Conservation (phyloP, 2,329 filamentous ascomycete genomes). For the Incumbomyces delicatus region DNA sequence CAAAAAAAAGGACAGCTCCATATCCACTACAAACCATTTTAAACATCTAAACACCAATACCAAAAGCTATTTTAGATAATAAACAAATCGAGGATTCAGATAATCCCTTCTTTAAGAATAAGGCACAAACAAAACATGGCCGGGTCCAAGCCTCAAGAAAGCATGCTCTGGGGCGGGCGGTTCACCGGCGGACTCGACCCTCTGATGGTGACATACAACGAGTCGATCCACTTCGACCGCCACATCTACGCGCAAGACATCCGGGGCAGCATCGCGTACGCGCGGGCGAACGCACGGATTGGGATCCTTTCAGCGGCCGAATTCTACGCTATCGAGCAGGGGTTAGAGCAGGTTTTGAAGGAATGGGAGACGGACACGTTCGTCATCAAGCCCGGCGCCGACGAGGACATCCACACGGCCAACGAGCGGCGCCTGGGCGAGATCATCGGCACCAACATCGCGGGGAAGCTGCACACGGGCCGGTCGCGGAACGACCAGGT, state of each 20-base stretch:
- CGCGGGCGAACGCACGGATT: slow-evolving; percentile 64
- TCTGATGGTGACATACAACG: slow-evolving; percentile 79
- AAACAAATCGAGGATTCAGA: no score
- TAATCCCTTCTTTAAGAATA: no score
- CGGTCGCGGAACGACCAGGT: slow-evolving; percentile 86
- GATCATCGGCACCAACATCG: slow-evolving; percentile 71
- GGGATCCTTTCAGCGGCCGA: slow-evolving; percentile 65
- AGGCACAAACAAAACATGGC: background rate
- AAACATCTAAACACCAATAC: no score
- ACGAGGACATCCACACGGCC: slow-evolving; percentile 54
- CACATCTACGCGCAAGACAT: slow-evolving; percentile 73
- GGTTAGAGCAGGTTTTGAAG: slow-evolving; percentile 48
- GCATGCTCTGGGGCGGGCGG: slow-evolving; percentile 23
- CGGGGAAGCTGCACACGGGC: slow-evolving; percentile 81
- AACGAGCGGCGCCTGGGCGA: slow-evolving; percentile 68
- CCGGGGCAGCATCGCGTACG: slow-evolving; percentile 68
- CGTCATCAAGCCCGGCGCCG: slow-evolving; percentile 20
- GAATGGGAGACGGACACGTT: slow-evolving; percentile 31
- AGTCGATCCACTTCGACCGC: slow-evolving; percentile 68
- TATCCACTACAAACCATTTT: no score
- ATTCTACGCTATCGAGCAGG: slow-evolving; percentile 63
- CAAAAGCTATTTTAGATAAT: no score
- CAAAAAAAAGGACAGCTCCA: no score
- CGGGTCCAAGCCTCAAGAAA: slow-evolving; percentile 3
- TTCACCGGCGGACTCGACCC: slow-evolving; percentile 65